Evolutionary conservation across 169 alveolate species (phyloP).

Genomic region (Cryptosporidium bovis): DNA sequence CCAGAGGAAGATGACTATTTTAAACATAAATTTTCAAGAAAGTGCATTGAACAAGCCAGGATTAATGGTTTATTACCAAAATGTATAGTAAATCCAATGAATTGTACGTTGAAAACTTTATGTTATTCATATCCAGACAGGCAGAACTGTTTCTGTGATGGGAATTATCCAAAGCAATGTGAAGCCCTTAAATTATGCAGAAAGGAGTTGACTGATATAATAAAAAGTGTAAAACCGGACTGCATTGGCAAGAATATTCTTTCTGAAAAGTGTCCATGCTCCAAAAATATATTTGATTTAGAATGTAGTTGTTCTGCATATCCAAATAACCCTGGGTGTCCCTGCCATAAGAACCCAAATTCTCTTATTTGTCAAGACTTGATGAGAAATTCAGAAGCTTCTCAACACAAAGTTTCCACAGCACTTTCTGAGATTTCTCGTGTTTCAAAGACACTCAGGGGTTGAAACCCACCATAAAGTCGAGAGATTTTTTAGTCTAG

Average conservation of each 20-base stretch:
- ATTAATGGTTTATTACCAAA: constrained; percentile 29
- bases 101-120: constrained; percentile 2
- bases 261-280: constrained; percentile 52
- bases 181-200: constrained; percentile 35
- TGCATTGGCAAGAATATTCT: constrained; percentile 49
- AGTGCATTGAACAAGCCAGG: constrained; percentile 48
- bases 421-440: constrained; percentile 26
- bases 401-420: constrained; percentile 6
- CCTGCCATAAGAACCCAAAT: constrained; percentile 40
- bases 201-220: constrained; percentile 6
- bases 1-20: neutral
- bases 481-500: too few species aligned
- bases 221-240: constrained; percentile 14
- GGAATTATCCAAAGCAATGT: constrained; percentile 23
- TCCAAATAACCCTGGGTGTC: constrained; percentile 68
- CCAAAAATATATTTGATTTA: constrained; percentile 43
- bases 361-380: constrained; percentile 59
- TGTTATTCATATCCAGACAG: constrained; percentile 64
- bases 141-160: constrained; percentile 38
- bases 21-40: constrained; percentile 19
- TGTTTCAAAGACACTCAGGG: constrained; percentile 24
- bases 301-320: constrained; percentile 65
- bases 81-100: constrained; percentile 50
- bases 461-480: neutral
- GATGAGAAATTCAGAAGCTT: constrained; percentile 44